Evolutionary conservation across 2,329 filamentous ascomycete genomes (phyloP).

Genomic region (Diaporthe citrichinensis): DNA sequence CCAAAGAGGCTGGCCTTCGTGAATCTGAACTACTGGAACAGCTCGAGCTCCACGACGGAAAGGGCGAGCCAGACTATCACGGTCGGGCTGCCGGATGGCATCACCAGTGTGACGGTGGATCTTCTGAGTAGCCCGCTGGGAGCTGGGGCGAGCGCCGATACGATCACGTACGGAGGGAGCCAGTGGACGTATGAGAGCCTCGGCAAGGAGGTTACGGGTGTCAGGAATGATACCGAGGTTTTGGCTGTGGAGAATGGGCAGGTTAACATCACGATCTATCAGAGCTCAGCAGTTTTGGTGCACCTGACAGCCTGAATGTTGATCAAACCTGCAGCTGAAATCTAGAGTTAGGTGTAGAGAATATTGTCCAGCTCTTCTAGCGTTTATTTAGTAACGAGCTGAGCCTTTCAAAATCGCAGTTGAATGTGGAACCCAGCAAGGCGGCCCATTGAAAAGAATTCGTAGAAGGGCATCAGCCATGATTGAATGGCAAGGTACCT

Average conservation of each 20-base stretch:
- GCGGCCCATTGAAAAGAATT: too few species aligned
- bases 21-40: conserved; percentile 55
- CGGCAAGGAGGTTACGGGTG: conserved; percentile 51
- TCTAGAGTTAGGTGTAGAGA: neutral
- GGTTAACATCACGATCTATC: conserved; percentile 46
- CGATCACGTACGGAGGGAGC: conserved; percentile 55
- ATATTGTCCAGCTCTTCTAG: neutral
- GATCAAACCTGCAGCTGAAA: neutral
- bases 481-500: neutral
- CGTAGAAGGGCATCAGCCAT: neutral
- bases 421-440: neutral
- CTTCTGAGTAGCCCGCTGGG: conserved; percentile 52
- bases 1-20: conserved; percentile 50
- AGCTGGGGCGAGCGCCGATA: conserved; percentile 50
- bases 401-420: neutral
- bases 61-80: conserved; percentile 46
- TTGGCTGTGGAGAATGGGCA: conserved; percentile 47
- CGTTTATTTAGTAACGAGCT: neutral
- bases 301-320: conserved; percentile 23
- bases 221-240: conserved; percentile 49
- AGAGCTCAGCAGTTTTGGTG: conserved; percentile 50
- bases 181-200: conserved; percentile 54
- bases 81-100: conserved; percentile 44
- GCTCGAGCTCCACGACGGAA: conserved; percentile 46
- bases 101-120: conserved; percentile 47